Percentiles rank a stretch among this genome's conserved stretches.
These are phyloP conservation scores for Adansonia gregorii DNA, from an alignment of 441 rosid genomes.

Conservation along the genomic window DNA sequence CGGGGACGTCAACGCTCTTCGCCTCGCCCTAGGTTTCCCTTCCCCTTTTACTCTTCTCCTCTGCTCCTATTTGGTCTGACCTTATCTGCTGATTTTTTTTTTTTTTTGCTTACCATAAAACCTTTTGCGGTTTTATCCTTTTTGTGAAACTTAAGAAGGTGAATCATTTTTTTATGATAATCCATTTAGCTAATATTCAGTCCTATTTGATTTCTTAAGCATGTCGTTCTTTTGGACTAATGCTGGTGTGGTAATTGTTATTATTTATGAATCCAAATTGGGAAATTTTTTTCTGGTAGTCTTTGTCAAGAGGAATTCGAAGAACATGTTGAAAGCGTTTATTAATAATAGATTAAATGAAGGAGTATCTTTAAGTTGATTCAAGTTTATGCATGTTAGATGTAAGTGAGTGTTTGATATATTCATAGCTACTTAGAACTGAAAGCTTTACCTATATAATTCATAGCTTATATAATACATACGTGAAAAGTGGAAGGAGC, in stretches of 20 bases:
- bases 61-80: background rate
- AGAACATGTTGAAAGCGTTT: background rate
- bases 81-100: background rate
- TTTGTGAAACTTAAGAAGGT: background rate
- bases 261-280: background rate
- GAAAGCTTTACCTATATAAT: background rate
- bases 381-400: background rate
- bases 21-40: conserved; percentile 56
- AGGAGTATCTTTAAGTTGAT: background rate
- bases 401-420: background rate
- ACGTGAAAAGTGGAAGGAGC: background rate
- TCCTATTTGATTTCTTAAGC: background rate
- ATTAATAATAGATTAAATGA: background rate
- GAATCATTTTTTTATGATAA: background rate
- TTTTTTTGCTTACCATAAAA: background rate
- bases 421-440: background rate
- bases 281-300: background rate
- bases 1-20: conserved; percentile 66
- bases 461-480: background rate
- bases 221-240: background rate
- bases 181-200: too few relatives aligned
- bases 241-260: background rate
- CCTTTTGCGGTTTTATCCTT: background rate
- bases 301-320: background rate
- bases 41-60: background rate